phyloP scores from a whole-genome alignment of 164 flowering plant species.

The Stephania yunnanensis region DNA sequence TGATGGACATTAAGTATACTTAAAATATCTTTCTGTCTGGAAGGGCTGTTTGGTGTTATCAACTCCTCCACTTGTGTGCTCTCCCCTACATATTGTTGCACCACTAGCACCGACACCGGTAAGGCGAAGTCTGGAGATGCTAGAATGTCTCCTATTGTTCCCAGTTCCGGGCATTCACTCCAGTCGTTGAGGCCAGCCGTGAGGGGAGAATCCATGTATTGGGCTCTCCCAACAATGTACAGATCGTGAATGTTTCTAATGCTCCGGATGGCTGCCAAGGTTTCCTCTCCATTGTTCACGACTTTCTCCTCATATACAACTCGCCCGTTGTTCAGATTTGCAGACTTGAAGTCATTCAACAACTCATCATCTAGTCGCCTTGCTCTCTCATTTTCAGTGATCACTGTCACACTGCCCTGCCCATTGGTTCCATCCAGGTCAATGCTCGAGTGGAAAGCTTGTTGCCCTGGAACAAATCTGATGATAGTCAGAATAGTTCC shows the following conservation, averaged over 20 bases:
- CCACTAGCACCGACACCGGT: neutral
- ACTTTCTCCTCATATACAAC: conserved; percentile 3
- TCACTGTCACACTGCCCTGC: neutral
- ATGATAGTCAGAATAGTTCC: conserved; percentile 12
- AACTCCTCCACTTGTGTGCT: neutral
- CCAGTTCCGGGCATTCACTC: conserved; percentile 4
- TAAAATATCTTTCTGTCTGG: neutral
- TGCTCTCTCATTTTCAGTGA: neutral
- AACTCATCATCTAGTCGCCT: conserved; percentile 3
- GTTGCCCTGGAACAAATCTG: conserved; percentile 8
- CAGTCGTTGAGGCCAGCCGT: conserved; percentile 3
- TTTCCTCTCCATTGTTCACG: conserved; percentile 7
- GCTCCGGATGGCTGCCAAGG: conserved; percentile 1
- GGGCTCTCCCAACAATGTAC: conserved; percentile 8
- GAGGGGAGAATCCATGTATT: neutral
- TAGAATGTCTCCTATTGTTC: neutral
- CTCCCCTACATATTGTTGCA: neutral
- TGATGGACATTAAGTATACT: neutral
- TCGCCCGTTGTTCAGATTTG: neutral
- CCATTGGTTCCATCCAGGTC: neutral
- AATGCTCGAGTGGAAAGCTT: neutral
- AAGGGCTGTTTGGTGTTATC: neutral
- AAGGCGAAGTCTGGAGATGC: neutral
- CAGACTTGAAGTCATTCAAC: neutral
- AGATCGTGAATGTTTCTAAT: conserved; percentile 4